Evolutionary conservation across 2,329 filamentous ascomycete genomes (phyloP).

Genomic region (Trichoderma sp.): DNA sequence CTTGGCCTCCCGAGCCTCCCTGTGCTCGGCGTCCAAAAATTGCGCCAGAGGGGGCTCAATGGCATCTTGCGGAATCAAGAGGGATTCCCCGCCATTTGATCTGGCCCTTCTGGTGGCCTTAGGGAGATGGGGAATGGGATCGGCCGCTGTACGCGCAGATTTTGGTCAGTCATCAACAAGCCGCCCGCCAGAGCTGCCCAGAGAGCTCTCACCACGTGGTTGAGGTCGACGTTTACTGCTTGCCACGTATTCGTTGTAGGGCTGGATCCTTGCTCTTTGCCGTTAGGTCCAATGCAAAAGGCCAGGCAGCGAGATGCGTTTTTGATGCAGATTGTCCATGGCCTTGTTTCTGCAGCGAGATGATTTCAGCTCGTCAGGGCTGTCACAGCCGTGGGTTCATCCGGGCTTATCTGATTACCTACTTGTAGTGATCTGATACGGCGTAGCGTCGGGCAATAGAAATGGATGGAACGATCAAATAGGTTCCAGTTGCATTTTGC

Average conservation of each 20-base stretch:
- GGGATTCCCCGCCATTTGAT: constrained; percentile 1
- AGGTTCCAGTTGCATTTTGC: too few relatives aligned
- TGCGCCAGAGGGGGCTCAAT: constrained; percentile 3
- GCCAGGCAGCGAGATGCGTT: neutral
- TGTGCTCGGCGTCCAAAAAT: neutral
- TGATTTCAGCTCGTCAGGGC: neutral
- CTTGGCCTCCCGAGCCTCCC: neutral
- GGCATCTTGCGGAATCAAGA: constrained; percentile 10
- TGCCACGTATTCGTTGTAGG: constrained; percentile 15
- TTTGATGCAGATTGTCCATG: neutral
- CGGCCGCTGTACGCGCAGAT: neutral
- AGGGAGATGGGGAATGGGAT: neutral
- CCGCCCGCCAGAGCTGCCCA: neutral
- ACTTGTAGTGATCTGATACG: neutral
- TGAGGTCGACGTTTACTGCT: neutral
- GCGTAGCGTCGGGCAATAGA: neutral
- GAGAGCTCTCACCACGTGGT: constrained; percentile 11
- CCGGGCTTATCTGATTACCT: neutral
- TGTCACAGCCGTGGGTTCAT: neutral
- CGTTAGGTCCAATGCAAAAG: neutral
- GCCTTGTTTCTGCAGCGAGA: neutral
- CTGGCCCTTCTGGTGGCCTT: neutral
- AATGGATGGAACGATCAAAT: neutral
- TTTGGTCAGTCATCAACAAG: neutral
- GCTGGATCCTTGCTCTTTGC: constrained; percentile 7